A percentile compares a stretch with the other conserved stretches of the same genome.
phyloP scores from a whole-genome alignment of 2,329 filamentous ascomycete genomes.

The Colletotrichum paranaense region DNA sequence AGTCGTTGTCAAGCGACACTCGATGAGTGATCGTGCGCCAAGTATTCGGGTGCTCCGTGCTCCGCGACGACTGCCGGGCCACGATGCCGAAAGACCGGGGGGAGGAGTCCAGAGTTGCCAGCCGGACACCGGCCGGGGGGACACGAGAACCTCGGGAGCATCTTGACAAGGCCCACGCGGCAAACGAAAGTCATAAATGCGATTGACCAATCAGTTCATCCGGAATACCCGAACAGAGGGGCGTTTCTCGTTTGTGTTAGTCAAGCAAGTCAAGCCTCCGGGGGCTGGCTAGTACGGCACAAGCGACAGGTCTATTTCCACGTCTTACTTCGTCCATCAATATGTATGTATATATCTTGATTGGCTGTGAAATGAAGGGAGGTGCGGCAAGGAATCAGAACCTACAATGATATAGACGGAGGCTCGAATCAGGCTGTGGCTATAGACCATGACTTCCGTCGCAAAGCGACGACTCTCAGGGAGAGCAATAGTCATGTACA shows the following conservation, averaged over 20 bases:
- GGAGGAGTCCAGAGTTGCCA: neutral
- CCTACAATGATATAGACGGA: no score
- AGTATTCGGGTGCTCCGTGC: neutral
- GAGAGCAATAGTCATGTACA: no score
- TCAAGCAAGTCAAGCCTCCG: constrained; percentile 12
- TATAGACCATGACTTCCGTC: no score
- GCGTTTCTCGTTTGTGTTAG: neutral
- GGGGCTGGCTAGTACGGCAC: neutral
- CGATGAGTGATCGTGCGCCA: neutral
- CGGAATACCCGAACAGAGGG: neutral
- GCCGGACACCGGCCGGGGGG: neutral
- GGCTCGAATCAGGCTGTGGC: no score
- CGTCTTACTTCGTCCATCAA: no score
- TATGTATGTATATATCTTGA: no score
- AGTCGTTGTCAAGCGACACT: neutral
- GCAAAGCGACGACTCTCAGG: no score
- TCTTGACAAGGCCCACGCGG: neutral
- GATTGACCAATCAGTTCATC: neutral
- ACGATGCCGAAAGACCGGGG: neutral
- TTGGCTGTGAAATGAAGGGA: no score
- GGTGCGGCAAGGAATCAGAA: no score
- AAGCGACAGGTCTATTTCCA: no score
- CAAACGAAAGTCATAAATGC: neutral
- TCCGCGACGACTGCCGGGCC: neutral
- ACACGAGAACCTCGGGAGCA: neutral